Base-by-base conservation (phyloP, 2,329 filamentous ascomycete species). In the Cyphellophora europaea region DNA sequence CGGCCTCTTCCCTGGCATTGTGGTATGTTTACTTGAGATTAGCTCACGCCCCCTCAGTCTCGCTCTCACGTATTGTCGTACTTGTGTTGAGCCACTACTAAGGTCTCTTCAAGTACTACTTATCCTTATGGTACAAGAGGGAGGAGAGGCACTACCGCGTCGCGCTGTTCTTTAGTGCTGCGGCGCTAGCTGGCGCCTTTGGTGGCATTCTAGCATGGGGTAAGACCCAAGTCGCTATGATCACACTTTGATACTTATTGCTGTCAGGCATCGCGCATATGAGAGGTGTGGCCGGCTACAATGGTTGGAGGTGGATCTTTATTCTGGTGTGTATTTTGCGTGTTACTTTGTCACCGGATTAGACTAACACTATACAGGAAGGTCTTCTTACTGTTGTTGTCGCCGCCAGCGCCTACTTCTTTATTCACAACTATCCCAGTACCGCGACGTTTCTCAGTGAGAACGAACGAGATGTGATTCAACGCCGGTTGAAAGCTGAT, bases 341-440 rank as follows among this genome's bases (percentile, higher is more conserved):
- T n/a, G n/a, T n/a, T n/a, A n/a, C n/a, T n/a, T n/a, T n/a, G n/a
- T n/a, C n/a, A 17, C n/a, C n/a, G 30, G 31, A 30, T 41, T 15
- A 34, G 10, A 11, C 4, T 19, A 10, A 19, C 5, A n/a, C n/a
- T n/a, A n/a, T n/a, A 15, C 17, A 37, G 33, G 74, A 86, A 34
- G 82, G 82, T 3, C 72, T 82, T 2, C 60, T 85, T 33, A 82
- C 78, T 1, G 77, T 86, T 2, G 73, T 80, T 17, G 54, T 58
- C 32, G 55, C 58, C 4, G 15, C 52, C 2, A 32, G 47, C 13
- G 51, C 56, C 5, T 64, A 60, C 37, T 57, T 61, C 37, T 61
- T 59, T 52, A 51, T 64, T 5, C 52, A 60, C 40, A 61, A 64
- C 36, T 64, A 62, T 31, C 61, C 61, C 11, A 44, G 51, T 3